These are phyloP conservation scores for Geosiphon pyriformis DNA, from an alignment of 192 early-diverging fungal genomes.

Conservation along the genomic window DNA sequence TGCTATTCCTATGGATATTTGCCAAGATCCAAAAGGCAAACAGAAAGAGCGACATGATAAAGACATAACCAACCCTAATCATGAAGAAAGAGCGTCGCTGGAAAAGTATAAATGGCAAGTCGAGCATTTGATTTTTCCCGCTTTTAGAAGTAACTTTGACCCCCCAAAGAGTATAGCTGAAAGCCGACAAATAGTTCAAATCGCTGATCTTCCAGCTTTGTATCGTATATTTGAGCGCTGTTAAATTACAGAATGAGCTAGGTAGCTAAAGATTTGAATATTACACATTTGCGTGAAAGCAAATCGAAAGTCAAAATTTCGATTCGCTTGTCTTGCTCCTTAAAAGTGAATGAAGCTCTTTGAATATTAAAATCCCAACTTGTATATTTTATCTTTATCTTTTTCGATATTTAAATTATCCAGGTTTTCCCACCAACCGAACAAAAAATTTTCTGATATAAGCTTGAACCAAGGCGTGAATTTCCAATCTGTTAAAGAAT, in stretches of 20 bases:
- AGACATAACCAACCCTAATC: constrained; percentile 24
- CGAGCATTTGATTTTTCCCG: constrained; percentile 78
- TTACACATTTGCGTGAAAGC: too few relatives aligned
- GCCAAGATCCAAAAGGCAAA: not conserved
- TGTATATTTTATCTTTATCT: constrained; percentile 9
- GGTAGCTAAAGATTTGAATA: not conserved
- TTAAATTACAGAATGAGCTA: constrained; percentile 34
- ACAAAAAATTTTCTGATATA: constrained; percentile 88
- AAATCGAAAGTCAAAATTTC: too few relatives aligned
- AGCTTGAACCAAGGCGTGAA: constrained; percentile 97
- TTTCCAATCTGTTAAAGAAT: constrained; percentile 45
- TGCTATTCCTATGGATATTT: not conserved
- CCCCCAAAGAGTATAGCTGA: constrained; percentile 58
- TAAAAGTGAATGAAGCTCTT: not conserved
- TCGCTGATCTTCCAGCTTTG: constrained; percentile 81
- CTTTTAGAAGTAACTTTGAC: constrained; percentile 67
- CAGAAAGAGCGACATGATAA: not conserved
- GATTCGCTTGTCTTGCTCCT: too few relatives aligned
- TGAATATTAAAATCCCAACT: constrained; percentile 5
- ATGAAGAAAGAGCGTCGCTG: constrained; percentile 22
- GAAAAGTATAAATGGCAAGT: constrained; percentile 54
- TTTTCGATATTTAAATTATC: constrained; percentile 3
- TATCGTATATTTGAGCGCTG: constrained; percentile 98
- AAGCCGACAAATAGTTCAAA: constrained; percentile 58
- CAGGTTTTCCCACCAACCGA: constrained; percentile 93